Evolutionary conservation across 345 rosid species (phyloP), one percentile per base, ranked within the genome.

Genomic region (Heritiera littoralis): DNA sequence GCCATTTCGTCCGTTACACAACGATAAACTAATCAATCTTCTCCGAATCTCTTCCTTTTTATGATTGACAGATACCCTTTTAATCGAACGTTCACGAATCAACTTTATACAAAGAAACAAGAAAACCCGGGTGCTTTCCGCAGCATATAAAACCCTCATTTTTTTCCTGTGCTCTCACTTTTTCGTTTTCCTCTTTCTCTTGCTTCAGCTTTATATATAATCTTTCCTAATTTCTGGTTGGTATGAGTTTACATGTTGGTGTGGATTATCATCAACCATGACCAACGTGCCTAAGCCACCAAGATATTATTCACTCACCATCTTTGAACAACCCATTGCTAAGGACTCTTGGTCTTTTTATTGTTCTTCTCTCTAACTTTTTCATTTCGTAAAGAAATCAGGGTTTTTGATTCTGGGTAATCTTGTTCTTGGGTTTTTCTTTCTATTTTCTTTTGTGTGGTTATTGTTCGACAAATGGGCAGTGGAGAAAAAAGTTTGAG

Each of bases 331-430:
- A 77, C 72, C 75, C 61, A 51, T 72, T 72, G 45, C 59, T 30
- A 51, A 51, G 43, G 28, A 86, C 11, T 90, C 87, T 66, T 88
- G 89, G 89, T 89, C 86, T 49, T 85, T 72, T 78, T 86, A 83
- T 43, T 18, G 32, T 18, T 73, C 63, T 74, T 66, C 72, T 71
- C 83, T 74, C 61, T 79, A 78, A 81, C 80, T 68, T 63, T 41
- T 56, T n/a, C 11, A 14, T 70, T 13, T n/a, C 40, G 30, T 73
- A 60, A 73, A 61, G 0, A 41, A 48, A 5, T 18, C 61, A 32
- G 28, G 23, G 59, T 58, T 77, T 14, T 56, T 43, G 1, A 9
- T 40, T 45, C 14, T 77, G 67, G 43, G 0, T 23, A 38, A 32
- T 66, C 74, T n/a, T 75, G 13, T 35, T 41, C 9, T 49, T 35